phyloP scores from a whole-genome alignment of 805 yeast genomes.

The Teunomyces panamensis region DNA sequence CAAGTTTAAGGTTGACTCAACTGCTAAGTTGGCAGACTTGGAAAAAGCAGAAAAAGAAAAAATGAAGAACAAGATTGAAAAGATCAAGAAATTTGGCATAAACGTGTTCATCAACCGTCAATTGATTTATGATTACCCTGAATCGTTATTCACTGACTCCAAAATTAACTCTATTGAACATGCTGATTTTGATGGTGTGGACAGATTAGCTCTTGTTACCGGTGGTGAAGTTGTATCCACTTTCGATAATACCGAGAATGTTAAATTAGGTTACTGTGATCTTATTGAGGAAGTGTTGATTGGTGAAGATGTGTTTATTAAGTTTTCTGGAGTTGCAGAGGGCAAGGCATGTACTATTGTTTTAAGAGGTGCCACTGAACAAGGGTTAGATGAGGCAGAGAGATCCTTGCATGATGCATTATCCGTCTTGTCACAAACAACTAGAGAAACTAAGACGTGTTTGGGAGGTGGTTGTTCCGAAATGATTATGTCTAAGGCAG shows the following conservation, averaged over 20 bases:
- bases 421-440: slow-evolving; percentile 92
- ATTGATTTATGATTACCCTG: slow-evolving; percentile 96
- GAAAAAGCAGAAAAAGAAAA: slow-evolving; percentile 93
- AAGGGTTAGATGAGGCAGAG: slow-evolving; percentile 47
- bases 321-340: slow-evolving; percentile 92
- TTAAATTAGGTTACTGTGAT: slow-evolving; percentile 85
- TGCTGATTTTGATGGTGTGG: slow-evolving; percentile 98
- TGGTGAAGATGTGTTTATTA: slow-evolving; percentile 88
- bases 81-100: slow-evolving; percentile 82
- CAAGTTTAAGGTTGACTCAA: slow-evolving; percentile 92
- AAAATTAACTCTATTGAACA: slow-evolving; percentile 92
- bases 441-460: slow-evolving; percentile 86
- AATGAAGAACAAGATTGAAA: slow-evolving; percentile 86
- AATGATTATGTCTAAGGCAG: slow-evolving; percentile 94
- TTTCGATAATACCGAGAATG: slow-evolving; percentile 86
- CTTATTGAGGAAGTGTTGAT: slow-evolving; percentile 85
- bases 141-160: slow-evolving; percentile 85
- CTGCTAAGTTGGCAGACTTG: slow-evolving; percentile 88
- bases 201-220: slow-evolving; percentile 91
- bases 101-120: slow-evolving; percentile 94
- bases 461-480: slow-evolving; percentile 92
- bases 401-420: slow-evolving; percentile 85
- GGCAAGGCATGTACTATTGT: slow-evolving; percentile 97
- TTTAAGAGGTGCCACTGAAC: slow-evolving; percentile 59
- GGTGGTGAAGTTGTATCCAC: slow-evolving; percentile 99